Evolutionary conservation across 2,329 filamentous ascomycete species (phyloP).

Genomic region (Talaromyces sp.): DNA sequence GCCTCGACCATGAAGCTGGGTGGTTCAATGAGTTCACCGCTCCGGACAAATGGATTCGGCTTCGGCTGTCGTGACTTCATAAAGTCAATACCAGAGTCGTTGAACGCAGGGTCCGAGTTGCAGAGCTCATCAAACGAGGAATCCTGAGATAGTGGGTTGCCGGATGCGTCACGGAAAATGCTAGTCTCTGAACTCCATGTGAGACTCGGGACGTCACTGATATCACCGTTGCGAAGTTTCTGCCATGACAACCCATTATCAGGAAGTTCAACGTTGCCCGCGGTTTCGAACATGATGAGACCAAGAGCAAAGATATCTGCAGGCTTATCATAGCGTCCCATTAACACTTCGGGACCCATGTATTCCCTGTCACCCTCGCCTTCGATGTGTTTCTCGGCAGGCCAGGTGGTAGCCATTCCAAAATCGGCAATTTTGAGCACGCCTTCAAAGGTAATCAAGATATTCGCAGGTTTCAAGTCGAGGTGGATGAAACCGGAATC

Average conservation of each 20-base stretch:
- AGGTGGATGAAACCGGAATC: constrained; percentile 73
- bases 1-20: constrained; percentile 86
- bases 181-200: constrained; percentile 71
- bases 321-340: constrained; percentile 80
- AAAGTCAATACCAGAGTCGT: constrained; percentile 35
- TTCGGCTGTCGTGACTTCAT: constrained; percentile 20
- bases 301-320: constrained; percentile 92
- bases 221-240: constrained; percentile 79
- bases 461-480: constrained; percentile 61
- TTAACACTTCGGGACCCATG: constrained; percentile 87
- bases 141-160: constrained; percentile 54
- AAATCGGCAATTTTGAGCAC: constrained; percentile 64
- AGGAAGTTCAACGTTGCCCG: constrained; percentile 86
- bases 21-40: constrained; percentile 60
- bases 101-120: constrained; percentile 39
- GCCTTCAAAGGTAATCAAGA: constrained; percentile 62
- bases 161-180: constrained; percentile 68
- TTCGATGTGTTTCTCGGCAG: constrained; percentile 70
- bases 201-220: constrained; percentile 80
- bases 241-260: constrained; percentile 92
- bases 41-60: constrained; percentile 30
- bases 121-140: constrained; percentile 40
- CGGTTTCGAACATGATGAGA: constrained; percentile 90
- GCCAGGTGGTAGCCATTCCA: constrained; percentile 70
- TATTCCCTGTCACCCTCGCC: constrained; percentile 95